Evolutionary conservation across 305 asterid species (phyloP), one percentile per base, ranked within the genome.

Genomic region (Solanum hybrid): DNA sequence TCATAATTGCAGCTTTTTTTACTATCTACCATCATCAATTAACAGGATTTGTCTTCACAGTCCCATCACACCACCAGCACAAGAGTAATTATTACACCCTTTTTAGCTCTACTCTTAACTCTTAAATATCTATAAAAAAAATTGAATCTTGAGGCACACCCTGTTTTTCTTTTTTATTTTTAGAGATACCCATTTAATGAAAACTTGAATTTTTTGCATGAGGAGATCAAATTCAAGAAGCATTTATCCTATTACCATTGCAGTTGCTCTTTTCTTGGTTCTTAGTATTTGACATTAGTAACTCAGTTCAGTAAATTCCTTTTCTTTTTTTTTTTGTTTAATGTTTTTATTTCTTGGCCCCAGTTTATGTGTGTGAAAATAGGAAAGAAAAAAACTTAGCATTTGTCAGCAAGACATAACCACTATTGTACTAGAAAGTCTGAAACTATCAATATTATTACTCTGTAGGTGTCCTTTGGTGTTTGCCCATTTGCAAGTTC

Each of bases 401-500:
- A 56, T 85, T 51, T 56, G 87, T 85, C 87, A 85, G 76, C 76
- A 17, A 56, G 75, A 85, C 76, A 56, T 56, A 85, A 85, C 75
- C 29, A 85, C 76, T 85, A 20, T 31, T 51, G 76, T 85, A 85
- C 87, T 56, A 51, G 42, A 7, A 51, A 85, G 76, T 20, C 87
- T 85, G 87, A 27, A 51, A 56, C 87, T 85, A 17, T 31, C 87
- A 85, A 56, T 56, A 85, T 85, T 85, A 85, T 85, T 85, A 85
- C 46, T 84, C 75, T 46, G 64, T 84, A n/a, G 5, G 29, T 11
- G 76, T 85, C 87, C 87, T 85, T 85, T 85, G 87, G 17, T 85
- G 87, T 85, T 85, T 56, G 76, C 87, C 76, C 87, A 85, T 85
- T 56, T 85, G 87, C 87, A 85, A 46, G 5, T 20, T 40, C 86